Percentiles rank a stretch among this genome's conserved stretches.
Conservation (phyloP, 2,329 filamentous ascomycete genomes). For the Epichloe gansuensis region DNA sequence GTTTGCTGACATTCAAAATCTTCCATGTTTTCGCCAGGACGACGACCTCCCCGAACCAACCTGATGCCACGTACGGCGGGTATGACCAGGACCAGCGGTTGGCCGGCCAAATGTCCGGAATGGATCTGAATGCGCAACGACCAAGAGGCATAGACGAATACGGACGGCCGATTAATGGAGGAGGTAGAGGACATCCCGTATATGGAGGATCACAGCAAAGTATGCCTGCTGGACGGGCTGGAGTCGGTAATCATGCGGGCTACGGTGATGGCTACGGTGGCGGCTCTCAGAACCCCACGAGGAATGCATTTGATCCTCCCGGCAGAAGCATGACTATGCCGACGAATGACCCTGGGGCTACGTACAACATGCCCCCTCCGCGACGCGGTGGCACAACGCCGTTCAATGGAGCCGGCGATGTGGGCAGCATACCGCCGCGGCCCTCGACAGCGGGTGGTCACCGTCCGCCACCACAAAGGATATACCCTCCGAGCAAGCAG, state of each 20-base stretch:
- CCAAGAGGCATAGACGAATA: slow-evolving; percentile 16
- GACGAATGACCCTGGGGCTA: slow-evolving; percentile 30
- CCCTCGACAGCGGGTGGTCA: slow-evolving; percentile 43
- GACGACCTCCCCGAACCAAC: slow-evolving; percentile 10
- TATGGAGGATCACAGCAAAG: slow-evolving; percentile 15
- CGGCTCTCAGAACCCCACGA: slow-evolving; percentile 18
- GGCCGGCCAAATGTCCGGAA: slow-evolving; percentile 21
- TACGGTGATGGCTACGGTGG: slow-evolving; percentile 16
- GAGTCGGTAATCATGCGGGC: slow-evolving; percentile 14
- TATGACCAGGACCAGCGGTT: slow-evolving; percentile 20
- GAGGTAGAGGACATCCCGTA: slow-evolving; percentile 16
- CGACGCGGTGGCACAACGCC: slow-evolving; percentile 33
- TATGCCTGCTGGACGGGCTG: slow-evolving; percentile 16
- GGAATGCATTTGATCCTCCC: slow-evolving; percentile 37
- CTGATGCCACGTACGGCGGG: slow-evolving; percentile 12
- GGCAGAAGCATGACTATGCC: slow-evolving; percentile 53
- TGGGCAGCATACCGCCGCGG: slow-evolving; percentile 32
- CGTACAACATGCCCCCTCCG: slow-evolving; percentile 23
- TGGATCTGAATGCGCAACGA: slow-evolving; percentile 22
- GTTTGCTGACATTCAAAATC: neutral
- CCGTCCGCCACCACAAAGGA: slow-evolving; percentile 40
- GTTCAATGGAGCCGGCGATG: slow-evolving; percentile 32
- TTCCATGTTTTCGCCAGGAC: slow-evolving; percentile 12
- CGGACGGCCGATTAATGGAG: slow-evolving; percentile 13
- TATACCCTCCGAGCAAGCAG: slow-evolving; percentile 32